Evolutionary conservation across 345 rosid genomes (phyloP), one percentile per base, ranked within the genome.

Genomic region (Rhodomyrtus tomentosa): DNA sequence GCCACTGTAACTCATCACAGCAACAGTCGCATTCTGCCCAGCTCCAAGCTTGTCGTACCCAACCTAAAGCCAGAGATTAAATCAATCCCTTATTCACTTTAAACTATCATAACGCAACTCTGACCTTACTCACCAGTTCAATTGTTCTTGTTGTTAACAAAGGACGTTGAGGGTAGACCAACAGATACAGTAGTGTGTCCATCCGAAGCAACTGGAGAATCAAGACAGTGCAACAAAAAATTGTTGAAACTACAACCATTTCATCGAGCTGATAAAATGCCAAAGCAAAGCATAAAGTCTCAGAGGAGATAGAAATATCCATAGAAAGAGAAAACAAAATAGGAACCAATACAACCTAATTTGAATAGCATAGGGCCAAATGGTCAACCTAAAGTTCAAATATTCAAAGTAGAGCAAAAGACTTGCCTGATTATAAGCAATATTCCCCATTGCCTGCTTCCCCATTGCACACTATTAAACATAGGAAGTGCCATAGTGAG

Each of bases 41-140:
- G 98, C 99, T 86, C 99, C 98, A 87, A 96, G 99, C 89, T 96
- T 95, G 89, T 96, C 99, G 82, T 93, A 96, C 86, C 98, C 97
- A 83, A 93, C 91, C 98, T 96, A 91, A 90, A 86, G 89, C 42
- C 74, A 84, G 40, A 81, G 55, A 81, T 52, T 40, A 81, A 81
- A 52, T 68, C 14, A 0, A 15, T 50, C 55, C 79, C 79, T 68
- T 36, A 5, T 68, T 27, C 51, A 36, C 79, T 68, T 68, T 68
- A 32, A 36, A 68, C 79, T 68, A 21, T 53, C 55, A 53, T 53
- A 49, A 50, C 24, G 29, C 29, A 48, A 59, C 38, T 25, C 27
- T 27, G 58, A 81, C 68, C 82, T 82, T 42, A 88, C 91, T 88
- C 73, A 96, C 98, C 94, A 96, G 91, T 90, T 96, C 98, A 42